Percentiles rank a stretch among this genome's conserved stretches.
Evolutionary conservation across 768 basidiomycete genomes (phyloP).

Genomic region (Termitomyces sp.): DNA sequence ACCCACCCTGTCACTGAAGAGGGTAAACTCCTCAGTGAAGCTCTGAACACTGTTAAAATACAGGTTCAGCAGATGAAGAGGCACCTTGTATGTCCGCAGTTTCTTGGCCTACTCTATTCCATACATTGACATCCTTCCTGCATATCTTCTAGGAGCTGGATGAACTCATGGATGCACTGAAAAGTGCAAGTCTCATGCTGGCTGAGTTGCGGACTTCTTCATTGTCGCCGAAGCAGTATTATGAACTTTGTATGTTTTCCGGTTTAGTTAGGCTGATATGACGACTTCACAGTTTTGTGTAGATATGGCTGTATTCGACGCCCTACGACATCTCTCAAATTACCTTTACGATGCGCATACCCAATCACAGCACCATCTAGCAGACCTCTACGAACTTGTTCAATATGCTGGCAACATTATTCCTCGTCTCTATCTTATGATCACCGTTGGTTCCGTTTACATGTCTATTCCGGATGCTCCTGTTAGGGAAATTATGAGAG

Average conservation of each 20-base stretch:
- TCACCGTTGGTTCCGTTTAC: slow-evolving; percentile 98
- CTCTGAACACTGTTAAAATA: slow-evolving; percentile 81
- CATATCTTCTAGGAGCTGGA: slow-evolving; percentile 71
- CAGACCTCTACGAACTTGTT: slow-evolving; percentile 98
- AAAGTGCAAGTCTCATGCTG: slow-evolving; percentile 96
- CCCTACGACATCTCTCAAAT: slow-evolving; percentile 89
- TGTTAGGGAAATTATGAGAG: slow-evolving; percentile 99
- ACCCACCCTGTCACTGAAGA: slow-evolving; percentile 58
- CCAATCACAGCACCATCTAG: slow-evolving; percentile 88
- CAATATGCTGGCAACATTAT: slow-evolving; percentile 98
- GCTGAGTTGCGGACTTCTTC: slow-evolving; percentile 93
- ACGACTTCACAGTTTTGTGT: slow-evolving; percentile 4
- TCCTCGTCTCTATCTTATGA: slow-evolving; percentile 95
- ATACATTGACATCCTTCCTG: neutral
- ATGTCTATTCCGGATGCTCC: slow-evolving; percentile 98
- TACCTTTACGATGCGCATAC: slow-evolving; percentile 97
- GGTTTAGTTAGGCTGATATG: neutral
- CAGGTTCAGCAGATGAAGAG: slow-evolving; percentile 95
- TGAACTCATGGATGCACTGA: slow-evolving; percentile 98
- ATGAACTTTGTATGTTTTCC: slow-evolving; percentile 80
- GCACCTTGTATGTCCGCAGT: slow-evolving; percentile 63
- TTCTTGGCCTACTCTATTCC: neutral
- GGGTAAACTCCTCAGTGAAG: slow-evolving; percentile 83
- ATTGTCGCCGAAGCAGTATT: slow-evolving; percentile 95
- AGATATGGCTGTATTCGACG: slow-evolving; percentile 99